Evolutionary conservation across 805 yeast species (phyloP), one percentile per base, ranked within the genome.

Genomic region (Metschnikowia continentalis): DNA sequence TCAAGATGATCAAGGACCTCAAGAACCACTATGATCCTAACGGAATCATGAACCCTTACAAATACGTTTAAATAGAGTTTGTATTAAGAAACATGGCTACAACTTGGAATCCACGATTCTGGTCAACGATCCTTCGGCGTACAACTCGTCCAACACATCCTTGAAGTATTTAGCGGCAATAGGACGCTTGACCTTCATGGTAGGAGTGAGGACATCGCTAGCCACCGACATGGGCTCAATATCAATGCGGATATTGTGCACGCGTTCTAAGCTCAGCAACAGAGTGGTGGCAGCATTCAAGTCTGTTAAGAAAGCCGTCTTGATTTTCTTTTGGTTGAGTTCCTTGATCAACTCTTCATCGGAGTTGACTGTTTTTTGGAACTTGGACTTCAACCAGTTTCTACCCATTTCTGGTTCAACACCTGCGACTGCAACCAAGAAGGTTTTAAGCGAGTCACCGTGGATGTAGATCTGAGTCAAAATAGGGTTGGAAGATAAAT

Each of bases 41-140:
- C 49, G 87, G 84, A 20, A 94, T 94, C 62, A 69, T 94, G 78
- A 94, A 94, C 67, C 99, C 99, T 23, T 94, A 92, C 75, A 92
- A 92, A 69, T 94, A 91, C 65, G 75, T 90, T 43, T 86, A 72
- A 52, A 44, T 32, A 26, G 22, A 30, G n/a, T 6, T 41, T 5
- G 10, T 13, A 41, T 41, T 3, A 19, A 32, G 11, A 15, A 11
- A 15, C 14, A 15, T n/a, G 30, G 19, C 35, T 53, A 64, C 49
- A 65, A 61, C 51, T 66, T 66, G 10, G 59, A 50, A 15, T 55
- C 56, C 22, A 35, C 36, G 32, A 40, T 42, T 47, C 51, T 43
- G 74, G 66, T 23, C 77, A 69, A 58, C 10, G 69, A 62, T 3
- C 72, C 72, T 49, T 69, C 71, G 8, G 51, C 54, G 19, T 46